A percentile compares a stretch with the other conserved stretches of the same genome.
Conservation (phyloP, 1,139 yeast genomes). For the Candida sanyaensis region DNA sequence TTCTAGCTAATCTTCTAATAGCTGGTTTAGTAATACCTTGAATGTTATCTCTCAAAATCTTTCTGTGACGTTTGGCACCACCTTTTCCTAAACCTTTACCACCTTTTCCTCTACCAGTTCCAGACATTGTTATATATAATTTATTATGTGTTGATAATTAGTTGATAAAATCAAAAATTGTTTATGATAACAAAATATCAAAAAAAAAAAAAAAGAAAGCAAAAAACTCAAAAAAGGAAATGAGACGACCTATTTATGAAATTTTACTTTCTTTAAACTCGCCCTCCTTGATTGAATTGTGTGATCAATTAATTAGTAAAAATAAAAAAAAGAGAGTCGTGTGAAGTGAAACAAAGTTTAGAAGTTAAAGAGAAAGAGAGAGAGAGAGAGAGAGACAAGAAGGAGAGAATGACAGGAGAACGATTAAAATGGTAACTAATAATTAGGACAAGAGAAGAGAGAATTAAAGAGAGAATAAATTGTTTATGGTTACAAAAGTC, state of each 20-base stretch:
- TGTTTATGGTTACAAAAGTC: background rate
- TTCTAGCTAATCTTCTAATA: slow-evolving; percentile 99
- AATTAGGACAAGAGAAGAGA: background rate
- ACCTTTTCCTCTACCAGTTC: slow-evolving; percentile 97
- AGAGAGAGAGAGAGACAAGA: background rate
- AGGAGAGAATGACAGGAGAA: background rate
- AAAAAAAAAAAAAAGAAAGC: background rate
- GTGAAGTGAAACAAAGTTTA: background rate
- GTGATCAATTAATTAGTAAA: background rate
- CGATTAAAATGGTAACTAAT: too few species aligned
- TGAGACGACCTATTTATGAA: slow-evolving; percentile 1
- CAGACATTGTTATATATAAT: slow-evolving; percentile 2
- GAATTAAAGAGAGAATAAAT: background rate
- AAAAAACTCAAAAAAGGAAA: background rate
- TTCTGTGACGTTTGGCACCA: slow-evolving; percentile 97
- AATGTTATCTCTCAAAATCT: slow-evolving; percentile 98
- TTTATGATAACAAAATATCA: background rate
- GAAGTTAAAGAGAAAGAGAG: background rate
- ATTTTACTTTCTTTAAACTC: background rate
- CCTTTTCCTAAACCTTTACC: slow-evolving; percentile 71
- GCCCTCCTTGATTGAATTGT: background rate
- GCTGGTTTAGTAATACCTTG: slow-evolving; percentile 99
- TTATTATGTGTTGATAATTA: background rate
- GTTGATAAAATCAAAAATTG: background rate
- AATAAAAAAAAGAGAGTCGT: background rate